These are phyloP conservation scores for Saccharomycopsis selenospora DNA, from an alignment of 805 yeast genomes.

Conservation along the genomic window DNA sequence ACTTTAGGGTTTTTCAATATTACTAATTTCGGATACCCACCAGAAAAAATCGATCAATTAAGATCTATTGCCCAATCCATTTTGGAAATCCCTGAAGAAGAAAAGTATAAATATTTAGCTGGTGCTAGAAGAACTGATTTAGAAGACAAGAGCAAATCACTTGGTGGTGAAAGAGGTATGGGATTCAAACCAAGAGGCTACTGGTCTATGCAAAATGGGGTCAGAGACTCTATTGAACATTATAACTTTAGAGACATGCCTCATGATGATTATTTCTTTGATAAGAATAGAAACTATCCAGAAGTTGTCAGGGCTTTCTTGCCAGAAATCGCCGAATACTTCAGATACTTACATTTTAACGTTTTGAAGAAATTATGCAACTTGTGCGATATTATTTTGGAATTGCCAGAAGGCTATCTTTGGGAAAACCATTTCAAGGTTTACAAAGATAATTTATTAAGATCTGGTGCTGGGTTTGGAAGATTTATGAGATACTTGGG, in stretches of 20 bases:
- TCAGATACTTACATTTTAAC: constrained; percentile 31
- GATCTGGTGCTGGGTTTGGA: constrained; percentile 36
- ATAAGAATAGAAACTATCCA: constrained; percentile 31
- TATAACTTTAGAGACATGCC: constrained; percentile 36
- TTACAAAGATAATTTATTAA: constrained; percentile 27
- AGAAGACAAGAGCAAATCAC: constrained; percentile 24
- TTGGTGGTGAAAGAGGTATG: constrained; percentile 40
- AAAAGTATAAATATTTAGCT: constrained; percentile 33
- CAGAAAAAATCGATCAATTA: constrained; percentile 29
- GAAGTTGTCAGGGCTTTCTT: constrained; percentile 33
- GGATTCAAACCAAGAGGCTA: constrained; percentile 43
- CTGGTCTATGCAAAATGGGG: constrained; percentile 39
- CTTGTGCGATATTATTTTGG: constrained; percentile 39
- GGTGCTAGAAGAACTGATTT: constrained; percentile 32
- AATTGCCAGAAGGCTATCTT: constrained; percentile 34
- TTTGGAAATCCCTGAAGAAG: constrained; percentile 35
- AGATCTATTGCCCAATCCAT: constrained; percentile 36
- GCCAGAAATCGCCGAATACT: constrained; percentile 36
- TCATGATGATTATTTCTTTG: constrained; percentile 28
- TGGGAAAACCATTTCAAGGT: constrained; percentile 10
- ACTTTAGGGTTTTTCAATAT: constrained; percentile 38
- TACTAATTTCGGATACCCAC: constrained; percentile 34
- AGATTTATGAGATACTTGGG: constrained; percentile 35
- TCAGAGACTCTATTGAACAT: constrained; percentile 37
- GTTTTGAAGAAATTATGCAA: constrained; percentile 33